These are phyloP conservation scores for Cryomyces antarcticus DNA, from an alignment of 495 filamentous ascomycete species.

Conservation along the genomic window DNA sequence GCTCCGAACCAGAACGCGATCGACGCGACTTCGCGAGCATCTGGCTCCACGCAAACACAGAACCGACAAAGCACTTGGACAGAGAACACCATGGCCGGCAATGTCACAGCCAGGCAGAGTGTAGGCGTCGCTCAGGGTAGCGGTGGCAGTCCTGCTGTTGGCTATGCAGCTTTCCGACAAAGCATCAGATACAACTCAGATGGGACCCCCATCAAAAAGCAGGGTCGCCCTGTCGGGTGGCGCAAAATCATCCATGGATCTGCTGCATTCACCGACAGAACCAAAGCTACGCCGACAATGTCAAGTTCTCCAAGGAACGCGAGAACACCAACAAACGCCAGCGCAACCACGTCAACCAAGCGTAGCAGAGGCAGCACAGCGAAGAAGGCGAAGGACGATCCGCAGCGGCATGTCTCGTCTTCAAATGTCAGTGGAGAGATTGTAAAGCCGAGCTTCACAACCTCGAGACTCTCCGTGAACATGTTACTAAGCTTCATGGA, in stretches of 20 bases:
- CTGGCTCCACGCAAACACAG: too few species aligned
- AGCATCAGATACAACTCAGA: slow-evolving; percentile 3
- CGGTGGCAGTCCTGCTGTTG: slow-evolving; percentile 1
- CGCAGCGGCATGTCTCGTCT: slow-evolving; percentile 23
- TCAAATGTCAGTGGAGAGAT: slow-evolving; percentile 39
- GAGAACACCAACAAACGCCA: slow-evolving; percentile 5
- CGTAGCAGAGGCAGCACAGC: slow-evolving; percentile 6
- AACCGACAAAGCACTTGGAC: too few species aligned
- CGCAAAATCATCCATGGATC: slow-evolving; percentile 17
- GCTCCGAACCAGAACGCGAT: too few species aligned
- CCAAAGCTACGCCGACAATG: neutral
- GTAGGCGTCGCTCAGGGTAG: too few species aligned
- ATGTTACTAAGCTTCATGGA: slow-evolving; percentile 38
- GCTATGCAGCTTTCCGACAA: slow-evolving; percentile 14
- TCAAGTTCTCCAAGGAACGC: slow-evolving; percentile 2
- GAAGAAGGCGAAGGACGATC: slow-evolving; percentile 1
- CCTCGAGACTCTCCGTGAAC: slow-evolving; percentile 44
- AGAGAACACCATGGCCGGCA: too few species aligned
- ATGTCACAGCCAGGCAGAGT: too few species aligned
- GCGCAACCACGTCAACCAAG: neutral
- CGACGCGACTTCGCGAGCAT: too few species aligned
- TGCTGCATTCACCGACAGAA: neutral
- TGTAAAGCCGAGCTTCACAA: slow-evolving; percentile 60
- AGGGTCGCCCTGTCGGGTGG: slow-evolving; percentile 22
- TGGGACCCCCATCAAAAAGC: slow-evolving; percentile 17